These are phyloP conservation scores for Ophiostoma ulmi DNA, from an alignment of 2,329 filamentous ascomycete species.

Conservation along the genomic window DNA sequence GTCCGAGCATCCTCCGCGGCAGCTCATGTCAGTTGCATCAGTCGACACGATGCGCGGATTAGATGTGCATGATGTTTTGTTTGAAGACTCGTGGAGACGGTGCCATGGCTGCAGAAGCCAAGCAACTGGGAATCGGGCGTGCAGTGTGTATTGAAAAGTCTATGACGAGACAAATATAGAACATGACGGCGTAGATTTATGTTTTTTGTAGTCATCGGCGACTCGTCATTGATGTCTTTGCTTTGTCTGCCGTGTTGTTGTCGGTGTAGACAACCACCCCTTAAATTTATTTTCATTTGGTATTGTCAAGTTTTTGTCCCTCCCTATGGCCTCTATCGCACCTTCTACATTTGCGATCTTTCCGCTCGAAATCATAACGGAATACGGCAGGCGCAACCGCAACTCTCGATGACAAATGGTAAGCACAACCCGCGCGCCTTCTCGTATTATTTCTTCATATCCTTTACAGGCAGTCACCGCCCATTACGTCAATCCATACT, in stretches of 20 bases:
- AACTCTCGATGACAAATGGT: not conserved
- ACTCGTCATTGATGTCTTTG: not conserved
- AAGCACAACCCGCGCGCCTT: not conserved
- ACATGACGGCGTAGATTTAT: not conserved
- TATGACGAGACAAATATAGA: not conserved
- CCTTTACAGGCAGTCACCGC: not conserved
- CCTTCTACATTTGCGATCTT: not conserved
- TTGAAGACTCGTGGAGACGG: not conserved
- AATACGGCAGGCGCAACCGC: not conserved
- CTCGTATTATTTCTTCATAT: not conserved
- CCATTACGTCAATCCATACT: not conserved
- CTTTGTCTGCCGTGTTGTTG: not conserved
- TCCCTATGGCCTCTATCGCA: not conserved
- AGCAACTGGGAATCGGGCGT: not conserved
- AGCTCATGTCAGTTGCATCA: not conserved
- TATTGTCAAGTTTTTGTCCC: not conserved
- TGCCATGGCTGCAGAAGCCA: not conserved
- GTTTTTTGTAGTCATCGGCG: not conserved
- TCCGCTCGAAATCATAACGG: not conserved
- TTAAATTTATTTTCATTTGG: not conserved
- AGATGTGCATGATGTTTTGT: not conserved
- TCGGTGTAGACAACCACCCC: not conserved
- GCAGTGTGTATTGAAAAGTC: not conserved
- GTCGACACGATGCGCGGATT: not conserved
- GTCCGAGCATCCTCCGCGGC: not conserved